Evolutionary conservation across 2,329 filamentous ascomycete species (phyloP).

Genomic region (Fusarium zealandicum): DNA sequence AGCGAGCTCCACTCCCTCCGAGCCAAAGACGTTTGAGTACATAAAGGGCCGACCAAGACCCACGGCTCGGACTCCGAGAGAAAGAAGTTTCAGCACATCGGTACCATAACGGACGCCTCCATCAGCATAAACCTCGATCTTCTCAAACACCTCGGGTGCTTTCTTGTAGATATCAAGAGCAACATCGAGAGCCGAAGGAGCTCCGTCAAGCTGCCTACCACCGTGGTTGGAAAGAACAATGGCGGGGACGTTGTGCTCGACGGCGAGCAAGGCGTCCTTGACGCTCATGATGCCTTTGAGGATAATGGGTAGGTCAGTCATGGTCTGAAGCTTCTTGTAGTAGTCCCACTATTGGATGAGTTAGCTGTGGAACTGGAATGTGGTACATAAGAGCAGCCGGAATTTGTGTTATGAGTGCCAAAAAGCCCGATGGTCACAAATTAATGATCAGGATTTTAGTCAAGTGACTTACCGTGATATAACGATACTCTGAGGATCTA

Average conservation of each 20-base stretch:
- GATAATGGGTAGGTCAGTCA: constrained; percentile 50
- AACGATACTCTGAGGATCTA: no score
- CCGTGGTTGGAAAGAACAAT: constrained; percentile 55
- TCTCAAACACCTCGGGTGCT: constrained; percentile 49
- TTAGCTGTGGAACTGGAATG: no score
- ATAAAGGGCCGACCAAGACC: constrained; percentile 60
- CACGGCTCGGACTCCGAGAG: constrained; percentile 53
- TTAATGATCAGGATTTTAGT: no score
- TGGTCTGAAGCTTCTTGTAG: constrained; percentile 46
- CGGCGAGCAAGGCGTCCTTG: constrained; percentile 47
- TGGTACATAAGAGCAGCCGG: no score
- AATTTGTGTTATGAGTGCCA: no score
- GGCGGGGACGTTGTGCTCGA: constrained; percentile 43
- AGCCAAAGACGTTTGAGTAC: constrained; percentile 61
- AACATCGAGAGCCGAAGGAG: constrained; percentile 49
- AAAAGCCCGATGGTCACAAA: no score
- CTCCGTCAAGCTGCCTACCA: constrained; percentile 51
- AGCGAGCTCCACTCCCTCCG: no score
- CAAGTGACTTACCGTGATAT: no score
- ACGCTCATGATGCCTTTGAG: constrained; percentile 51
- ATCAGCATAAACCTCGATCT: constrained; percentile 51
- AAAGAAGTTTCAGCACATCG: constrained; percentile 53
- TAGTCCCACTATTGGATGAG: no score
- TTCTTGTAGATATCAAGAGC: constrained; percentile 50
- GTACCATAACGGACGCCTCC: constrained; percentile 54